Percentiles rank a stretch among this genome's conserved stretches.
phyloP scores from a whole-genome alignment of 2,329 filamentous ascomycete genomes.

The Neonectria coccinea region DNA sequence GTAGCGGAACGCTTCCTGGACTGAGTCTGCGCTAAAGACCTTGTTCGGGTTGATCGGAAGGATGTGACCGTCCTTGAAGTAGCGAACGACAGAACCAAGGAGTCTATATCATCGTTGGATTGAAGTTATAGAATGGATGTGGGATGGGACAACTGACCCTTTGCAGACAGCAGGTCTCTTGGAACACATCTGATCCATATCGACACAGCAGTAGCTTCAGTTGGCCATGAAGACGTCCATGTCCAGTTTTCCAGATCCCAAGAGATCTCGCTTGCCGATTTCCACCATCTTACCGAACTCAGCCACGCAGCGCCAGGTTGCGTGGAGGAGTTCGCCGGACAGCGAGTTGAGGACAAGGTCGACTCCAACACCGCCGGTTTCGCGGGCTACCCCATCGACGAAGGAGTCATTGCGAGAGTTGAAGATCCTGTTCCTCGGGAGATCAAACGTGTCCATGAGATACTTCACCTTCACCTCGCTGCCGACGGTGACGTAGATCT shows the following conservation, averaged over 20 bases:
- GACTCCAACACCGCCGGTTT: slow-evolving; percentile 48
- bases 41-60: slow-evolving; percentile 43
- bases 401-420: slow-evolving; percentile 50
- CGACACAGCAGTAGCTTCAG: slow-evolving; percentile 51
- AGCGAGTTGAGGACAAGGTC: slow-evolving; percentile 57
- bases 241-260: slow-evolving; percentile 54
- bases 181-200: slow-evolving; percentile 43
- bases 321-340: slow-evolving; percentile 55
- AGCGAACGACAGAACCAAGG: slow-evolving; percentile 9
- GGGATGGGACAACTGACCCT: not conserved
- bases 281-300: slow-evolving; percentile 59
- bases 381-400: slow-evolving; percentile 40
- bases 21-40: slow-evolving; percentile 31
- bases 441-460: slow-evolving; percentile 46
- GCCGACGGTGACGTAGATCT: slow-evolving; percentile 54
- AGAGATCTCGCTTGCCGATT: slow-evolving; percentile 58
- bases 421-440: slow-evolving; percentile 51
- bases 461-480: slow-evolving; percentile 51
- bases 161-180: slow-evolving; percentile 10
- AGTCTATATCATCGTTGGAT: no score
- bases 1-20: slow-evolving; percentile 48
- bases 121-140: no score
- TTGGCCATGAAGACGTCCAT: slow-evolving; percentile 58
- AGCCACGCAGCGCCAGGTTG: slow-evolving; percentile 59
- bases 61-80: slow-evolving; percentile 42